A percentile compares a stretch with the other conserved stretches of the same genome.
These are phyloP conservation scores for Cymbidium sinense DNA, from an alignment of 106 monocot genomes.

Conservation along the genomic window DNA sequence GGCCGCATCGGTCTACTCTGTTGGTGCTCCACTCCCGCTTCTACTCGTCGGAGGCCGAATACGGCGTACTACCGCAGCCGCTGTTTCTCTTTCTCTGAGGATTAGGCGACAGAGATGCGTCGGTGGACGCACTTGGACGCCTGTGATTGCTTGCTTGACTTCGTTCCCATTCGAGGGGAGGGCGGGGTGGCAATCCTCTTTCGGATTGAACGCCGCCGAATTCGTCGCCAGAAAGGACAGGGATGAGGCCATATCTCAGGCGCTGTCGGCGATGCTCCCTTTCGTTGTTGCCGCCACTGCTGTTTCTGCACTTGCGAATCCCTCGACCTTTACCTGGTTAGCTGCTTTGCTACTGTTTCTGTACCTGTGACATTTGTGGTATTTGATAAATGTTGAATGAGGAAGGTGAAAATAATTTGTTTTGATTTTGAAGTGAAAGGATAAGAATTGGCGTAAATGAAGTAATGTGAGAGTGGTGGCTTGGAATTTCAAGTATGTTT, in stretches of 20 bases:
- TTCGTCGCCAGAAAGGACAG: neutral
- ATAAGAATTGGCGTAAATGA: neutral
- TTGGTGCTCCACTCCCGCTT: neutral
- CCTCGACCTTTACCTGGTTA: constrained; percentile 86
- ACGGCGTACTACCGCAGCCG: neutral
- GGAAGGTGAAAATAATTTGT: neutral
- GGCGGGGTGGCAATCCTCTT: constrained; percentile 53
- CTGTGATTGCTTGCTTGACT: constrained; percentile 32
- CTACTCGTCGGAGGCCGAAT: neutral
- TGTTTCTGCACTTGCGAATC: constrained; percentile 67
- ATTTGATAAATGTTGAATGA: too few species aligned
- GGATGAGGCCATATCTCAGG: constrained; percentile 17
- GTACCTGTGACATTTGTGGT: neutral
- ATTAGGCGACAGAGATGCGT: neutral
- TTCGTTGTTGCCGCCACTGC: constrained; percentile 84
- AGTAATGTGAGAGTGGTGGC: neutral
- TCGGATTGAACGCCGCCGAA: constrained; percentile 7
- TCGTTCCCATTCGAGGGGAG: constrained; percentile 52
- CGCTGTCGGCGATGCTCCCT: constrained; percentile 76
- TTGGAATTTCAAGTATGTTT: neutral
- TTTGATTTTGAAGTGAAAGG: neutral
- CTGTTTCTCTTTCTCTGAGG: neutral
- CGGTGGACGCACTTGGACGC: neutral
- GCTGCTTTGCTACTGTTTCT: neutral
- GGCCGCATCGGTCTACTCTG: neutral